phyloP scores from a whole-genome alignment of 371 early-diverging fungal species.

The Choanephora cucurbitarum region DNA sequence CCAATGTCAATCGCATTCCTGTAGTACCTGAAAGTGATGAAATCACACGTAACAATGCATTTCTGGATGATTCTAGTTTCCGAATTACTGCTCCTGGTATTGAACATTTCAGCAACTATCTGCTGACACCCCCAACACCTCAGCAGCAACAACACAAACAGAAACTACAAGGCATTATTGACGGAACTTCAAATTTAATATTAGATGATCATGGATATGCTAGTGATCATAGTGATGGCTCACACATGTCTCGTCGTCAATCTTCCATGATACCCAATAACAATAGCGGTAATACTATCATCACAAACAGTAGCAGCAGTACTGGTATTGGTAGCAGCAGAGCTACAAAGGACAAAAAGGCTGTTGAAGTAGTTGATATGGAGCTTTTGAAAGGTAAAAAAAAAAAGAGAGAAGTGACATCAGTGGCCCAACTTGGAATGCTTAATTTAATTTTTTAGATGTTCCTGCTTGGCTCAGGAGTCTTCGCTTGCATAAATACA shows the following conservation, averaged over 20 bases:
- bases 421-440: too few species aligned
- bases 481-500: slow-evolving; percentile 93
- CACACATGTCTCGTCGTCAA: slow-evolving; percentile 25
- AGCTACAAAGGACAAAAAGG: slow-evolving; percentile 68
- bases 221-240: slow-evolving; percentile 61
- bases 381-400: slow-evolving; percentile 66
- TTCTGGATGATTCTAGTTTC: slow-evolving; percentile 14
- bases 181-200: slow-evolving; percentile 18
- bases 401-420: too few species aligned
- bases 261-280: slow-evolving; percentile 23
- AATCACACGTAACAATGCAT: slow-evolving; percentile 20
- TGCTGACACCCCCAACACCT: slow-evolving; percentile 10
- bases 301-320: slow-evolving; percentile 7
- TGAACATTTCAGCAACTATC: slow-evolving; percentile 17
- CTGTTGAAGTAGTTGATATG: slow-evolving; percentile 71
- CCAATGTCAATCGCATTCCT: slow-evolving; percentile 51
- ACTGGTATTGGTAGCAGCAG: slow-evolving; percentile 1
- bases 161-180: slow-evolving; percentile 14
- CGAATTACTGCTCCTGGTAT: slow-evolving; percentile 16
- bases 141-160: slow-evolving; percentile 5
- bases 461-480: slow-evolving; percentile 88
- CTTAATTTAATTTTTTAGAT: slow-evolving; percentile 63
- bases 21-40: slow-evolving; percentile 57
- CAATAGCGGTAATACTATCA: slow-evolving; percentile 13
- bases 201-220: slow-evolving; percentile 49